Conservation (phyloP, 2,329 filamentous ascomycete genomes). For the Ampelomyces quisqualis region DNA sequence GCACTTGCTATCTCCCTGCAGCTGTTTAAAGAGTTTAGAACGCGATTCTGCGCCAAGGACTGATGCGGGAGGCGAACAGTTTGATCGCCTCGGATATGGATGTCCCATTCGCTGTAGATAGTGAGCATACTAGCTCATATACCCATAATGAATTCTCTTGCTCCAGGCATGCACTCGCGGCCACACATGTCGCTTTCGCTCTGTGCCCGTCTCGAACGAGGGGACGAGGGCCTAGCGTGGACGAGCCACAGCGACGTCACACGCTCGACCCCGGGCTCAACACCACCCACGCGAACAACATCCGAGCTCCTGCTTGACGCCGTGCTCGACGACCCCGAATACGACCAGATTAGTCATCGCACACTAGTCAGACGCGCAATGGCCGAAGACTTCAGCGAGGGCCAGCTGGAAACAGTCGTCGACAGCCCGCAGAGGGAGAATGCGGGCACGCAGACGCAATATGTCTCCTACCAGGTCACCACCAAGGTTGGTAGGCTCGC, state of each 20-base stretch:
- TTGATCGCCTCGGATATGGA: too few species aligned
- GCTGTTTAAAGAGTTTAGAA: too few species aligned
- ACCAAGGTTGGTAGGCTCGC: constrained; percentile 64
- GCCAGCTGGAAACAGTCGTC: constrained; percentile 80
- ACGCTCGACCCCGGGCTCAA: constrained; percentile 7
- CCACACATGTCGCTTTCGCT: not conserved
- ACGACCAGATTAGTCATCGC: constrained; percentile 16
- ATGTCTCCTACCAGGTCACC: constrained; percentile 91
- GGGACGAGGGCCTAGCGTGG: not conserved
- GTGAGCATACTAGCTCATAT: constrained; percentile 9
- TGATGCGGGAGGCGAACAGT: too few species aligned
- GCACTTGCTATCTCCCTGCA: too few species aligned
- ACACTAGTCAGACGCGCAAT: constrained; percentile 32
- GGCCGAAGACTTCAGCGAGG: constrained; percentile 52
- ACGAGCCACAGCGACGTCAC: constrained; percentile 12
- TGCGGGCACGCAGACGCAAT: constrained; percentile 93
- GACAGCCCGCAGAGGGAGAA: constrained; percentile 88
- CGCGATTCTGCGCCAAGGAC: too few species aligned
- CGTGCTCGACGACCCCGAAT: constrained; percentile 15
- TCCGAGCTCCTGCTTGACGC: constrained; percentile 5
- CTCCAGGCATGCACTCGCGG: not conserved
- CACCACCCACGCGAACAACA: constrained; percentile 6
- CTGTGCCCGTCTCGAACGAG: not conserved
- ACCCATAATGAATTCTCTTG: constrained; percentile 4
- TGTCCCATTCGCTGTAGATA: constrained; percentile 23